Evolutionary conservation across 2,329 filamentous ascomycete genomes (phyloP), one percentile per base, ranked within the genome.

Genomic region (Fusarium acutatum): DNA sequence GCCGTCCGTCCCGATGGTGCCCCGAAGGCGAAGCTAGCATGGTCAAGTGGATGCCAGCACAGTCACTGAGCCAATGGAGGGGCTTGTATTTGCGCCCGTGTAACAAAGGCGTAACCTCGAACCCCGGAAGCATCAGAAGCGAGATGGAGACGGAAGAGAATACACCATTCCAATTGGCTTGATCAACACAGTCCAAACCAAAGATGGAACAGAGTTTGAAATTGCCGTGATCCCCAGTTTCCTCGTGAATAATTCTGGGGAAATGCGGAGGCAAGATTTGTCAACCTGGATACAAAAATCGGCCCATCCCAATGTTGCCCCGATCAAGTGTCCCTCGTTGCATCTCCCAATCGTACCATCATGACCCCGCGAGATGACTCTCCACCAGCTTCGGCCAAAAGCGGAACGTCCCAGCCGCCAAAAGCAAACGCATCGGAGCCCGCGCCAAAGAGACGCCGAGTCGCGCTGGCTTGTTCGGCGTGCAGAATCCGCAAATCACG

Each of bases 401-500:
- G 62, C 38, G 46, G 37, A 26, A 47, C 20, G 4, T 38, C 59
- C 8, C 58, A 63, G 18, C 40, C 44, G 6, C 46, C 32, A 40
- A 49, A 43, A 20, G 18, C 28, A 7, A 49, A 43, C 18, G 10
- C 22, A 22, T 47, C 34, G 9, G 62, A 65, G 20, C 47, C 60
- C 1, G 40, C 35, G 11, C 60, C 63, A 13, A 66, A 66, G 35
- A 47, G 63, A 35, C 63, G 63, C 2, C 41, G 63, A 13, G 41
- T 66, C 6, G 63, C 63, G 6, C 10, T 66, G 18, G 63, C 63
- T 5, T 66, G 63, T 14, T 65, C 63, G 0, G 60, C 63, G 2
- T 66, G 63, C 4, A 66, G 63, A 17, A 66, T 66, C 24, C 63
- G 63, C 11, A 66, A 66, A 37, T 66, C 63, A 37, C 13, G 63